phyloP scores from a whole-genome alignment of 2,329 filamentous ascomycete genomes.

The Anthostomella pinea region DNA sequence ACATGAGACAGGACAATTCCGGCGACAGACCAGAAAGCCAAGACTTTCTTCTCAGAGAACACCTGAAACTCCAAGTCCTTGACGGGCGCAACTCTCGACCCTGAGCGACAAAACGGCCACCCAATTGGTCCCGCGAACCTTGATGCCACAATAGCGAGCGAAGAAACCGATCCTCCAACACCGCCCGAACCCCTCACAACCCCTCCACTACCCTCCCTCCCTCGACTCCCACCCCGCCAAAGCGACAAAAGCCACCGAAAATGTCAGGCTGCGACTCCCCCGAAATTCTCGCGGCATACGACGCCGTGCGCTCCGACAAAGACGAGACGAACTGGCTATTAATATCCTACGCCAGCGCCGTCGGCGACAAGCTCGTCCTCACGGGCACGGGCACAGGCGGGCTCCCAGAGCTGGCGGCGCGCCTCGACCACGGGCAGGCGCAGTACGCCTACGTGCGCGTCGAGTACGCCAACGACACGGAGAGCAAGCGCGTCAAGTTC shows the following conservation, averaged over 20 bases:
- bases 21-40: neutral
- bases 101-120: neutral
- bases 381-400: conserved; percentile 59
- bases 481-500: conserved; percentile 68
- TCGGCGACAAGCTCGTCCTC: conserved; percentile 56
- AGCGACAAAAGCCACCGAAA: neutral
- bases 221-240: neutral
- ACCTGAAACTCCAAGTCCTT: neutral
- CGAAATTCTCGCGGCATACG: conserved; percentile 63
- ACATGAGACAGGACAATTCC: neutral
- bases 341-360: conserved; percentile 55
- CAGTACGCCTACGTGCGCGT: conserved; percentile 65
- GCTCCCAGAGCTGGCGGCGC: conserved; percentile 53
- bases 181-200: neutral
- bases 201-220: neutral
- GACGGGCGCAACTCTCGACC: no score
- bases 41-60: neutral
- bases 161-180: neutral
- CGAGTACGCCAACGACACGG: conserved; percentile 69
- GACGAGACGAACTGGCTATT: conserved; percentile 65
- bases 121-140: neutral
- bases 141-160: neutral
- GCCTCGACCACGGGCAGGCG: conserved; percentile 57
- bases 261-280: conserved; percentile 58
- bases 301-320: conserved; percentile 65